Percentiles rank a stretch among this genome's conserved stretches.
phyloP scores from a whole-genome alignment of 805 yeast species.

The Pichia scutulata region DNA sequence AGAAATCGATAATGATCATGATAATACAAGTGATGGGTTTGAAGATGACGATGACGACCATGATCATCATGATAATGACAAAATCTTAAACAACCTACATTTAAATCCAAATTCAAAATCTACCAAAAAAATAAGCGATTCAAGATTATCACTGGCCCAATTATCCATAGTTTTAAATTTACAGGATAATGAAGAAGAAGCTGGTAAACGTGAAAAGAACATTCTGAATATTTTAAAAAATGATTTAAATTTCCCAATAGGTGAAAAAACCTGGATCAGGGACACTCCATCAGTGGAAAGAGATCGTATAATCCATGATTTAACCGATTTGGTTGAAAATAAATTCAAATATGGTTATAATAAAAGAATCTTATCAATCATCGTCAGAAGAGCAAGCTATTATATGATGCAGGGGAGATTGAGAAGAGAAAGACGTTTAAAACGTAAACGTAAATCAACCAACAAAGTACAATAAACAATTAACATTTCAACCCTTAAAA shows the following conservation, averaged over 20 bases:
- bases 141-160: constrained; percentile 51
- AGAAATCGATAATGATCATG: background rate
- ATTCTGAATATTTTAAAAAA: constrained; percentile 46
- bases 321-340: constrained; percentile 39
- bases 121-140: constrained; percentile 31
- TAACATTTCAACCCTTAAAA: too few relatives aligned
- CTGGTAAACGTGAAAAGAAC: constrained; percentile 46
- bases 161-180: constrained; percentile 45
- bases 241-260: constrained; percentile 63
- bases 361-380: constrained; percentile 52
- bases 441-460: constrained; percentile 10
- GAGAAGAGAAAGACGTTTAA: constrained; percentile 56
- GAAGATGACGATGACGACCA: background rate
- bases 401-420: constrained; percentile 71
- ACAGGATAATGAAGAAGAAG: constrained; percentile 42
- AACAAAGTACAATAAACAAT: too few relatives aligned
- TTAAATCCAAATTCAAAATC: background rate
- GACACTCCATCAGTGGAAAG: constrained; percentile 58
- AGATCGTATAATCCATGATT: constrained; percentile 36
- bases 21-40: background rate
- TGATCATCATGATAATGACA: background rate
- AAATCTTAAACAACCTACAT: background rate
- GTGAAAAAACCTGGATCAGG: constrained; percentile 77
- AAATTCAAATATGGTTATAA: constrained; percentile 47
- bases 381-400: constrained; percentile 76